These are phyloP conservation scores for Codiaeum variegatum DNA, from an alignment of 441 rosid species.

Conservation along the genomic window DNA sequence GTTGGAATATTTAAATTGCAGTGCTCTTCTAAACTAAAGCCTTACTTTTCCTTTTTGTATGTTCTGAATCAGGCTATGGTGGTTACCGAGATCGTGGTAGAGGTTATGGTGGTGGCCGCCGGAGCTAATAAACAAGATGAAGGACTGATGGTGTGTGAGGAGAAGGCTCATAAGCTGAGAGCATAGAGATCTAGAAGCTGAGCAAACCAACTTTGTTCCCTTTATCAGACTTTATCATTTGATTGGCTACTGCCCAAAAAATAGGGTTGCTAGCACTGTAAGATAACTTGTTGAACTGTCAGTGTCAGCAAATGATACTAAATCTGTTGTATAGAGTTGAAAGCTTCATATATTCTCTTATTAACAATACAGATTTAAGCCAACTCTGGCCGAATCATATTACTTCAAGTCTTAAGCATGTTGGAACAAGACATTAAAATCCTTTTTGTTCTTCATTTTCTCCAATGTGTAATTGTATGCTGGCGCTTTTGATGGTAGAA, in stretches of 20 bases:
- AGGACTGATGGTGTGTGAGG: background rate
- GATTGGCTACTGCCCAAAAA: background rate
- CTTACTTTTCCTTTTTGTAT: background rate
- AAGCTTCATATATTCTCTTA: background rate
- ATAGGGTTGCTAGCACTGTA: constrained; percentile 9
- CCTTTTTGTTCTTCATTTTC: background rate
- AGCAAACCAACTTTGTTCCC: constrained; percentile 1
- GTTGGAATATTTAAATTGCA: background rate
- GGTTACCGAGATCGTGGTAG: constrained; percentile 80
- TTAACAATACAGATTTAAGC: background rate
- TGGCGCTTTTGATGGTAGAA: background rate
- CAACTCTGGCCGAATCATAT: background rate
- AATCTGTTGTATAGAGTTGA: constrained; percentile 1
- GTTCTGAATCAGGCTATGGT: constrained; percentile 42
- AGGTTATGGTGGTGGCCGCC: constrained; percentile 58
- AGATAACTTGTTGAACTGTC: constrained; percentile 2
- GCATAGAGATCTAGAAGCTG: constrained; percentile 15
- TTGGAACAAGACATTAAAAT: background rate
- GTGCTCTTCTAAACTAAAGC: background rate
- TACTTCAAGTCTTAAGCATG: background rate
- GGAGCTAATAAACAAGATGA: constrained; percentile 37
- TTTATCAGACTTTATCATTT: background rate
- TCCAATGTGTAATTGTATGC: background rate
- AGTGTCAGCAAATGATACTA: background rate
- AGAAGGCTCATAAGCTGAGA: constrained; percentile 11